A percentile compares a stretch with the other conserved stretches of the same genome.
These are phyloP conservation scores for Cichorium intybus DNA, from an alignment of 140 eudicot species.

Conservation along the genomic window DNA sequence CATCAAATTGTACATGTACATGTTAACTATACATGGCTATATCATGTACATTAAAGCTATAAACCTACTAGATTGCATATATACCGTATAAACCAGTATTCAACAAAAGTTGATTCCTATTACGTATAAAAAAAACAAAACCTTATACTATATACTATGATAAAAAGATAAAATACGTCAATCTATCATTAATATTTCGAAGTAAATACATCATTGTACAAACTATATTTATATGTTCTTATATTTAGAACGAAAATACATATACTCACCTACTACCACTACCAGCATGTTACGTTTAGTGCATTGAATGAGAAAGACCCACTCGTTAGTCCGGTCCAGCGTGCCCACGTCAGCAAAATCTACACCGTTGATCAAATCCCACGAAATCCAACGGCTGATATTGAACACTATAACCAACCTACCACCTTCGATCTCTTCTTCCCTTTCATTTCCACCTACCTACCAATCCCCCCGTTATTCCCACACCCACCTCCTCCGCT, in stretches of 20 bases:
- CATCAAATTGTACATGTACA: too few relatives aligned
- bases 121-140: too few relatives aligned
- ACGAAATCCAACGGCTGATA: slow-evolving; percentile 1
- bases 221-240: background rate
- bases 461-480: slow-evolving; percentile 4
- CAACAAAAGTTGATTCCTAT: too few relatives aligned
- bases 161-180: too few relatives aligned
- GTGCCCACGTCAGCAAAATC: slow-evolving; percentile 13
- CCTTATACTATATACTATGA: too few relatives aligned
- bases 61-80: too few relatives aligned
- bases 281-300: slow-evolving; percentile 24
- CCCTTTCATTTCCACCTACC: slow-evolving; percentile 8
- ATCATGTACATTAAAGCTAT: too few relatives aligned
- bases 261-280: slow-evolving; percentile 36
- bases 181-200: too few relatives aligned
- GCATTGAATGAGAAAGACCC: slow-evolving; percentile 37
- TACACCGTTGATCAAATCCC: background rate
- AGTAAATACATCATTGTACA: too few relatives aligned
- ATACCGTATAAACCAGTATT: too few relatives aligned
- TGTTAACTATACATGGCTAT: too few relatives aligned
- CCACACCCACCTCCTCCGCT: slow-evolving; percentile 11
- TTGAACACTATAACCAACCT: slow-evolving; percentile 9
- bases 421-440: slow-evolving; percentile 11
- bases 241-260: background rate
- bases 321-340: slow-evolving; percentile 27